Evolutionary conservation across 139 green algal species (phyloP).

Genomic region (Volvox africanus): DNA sequence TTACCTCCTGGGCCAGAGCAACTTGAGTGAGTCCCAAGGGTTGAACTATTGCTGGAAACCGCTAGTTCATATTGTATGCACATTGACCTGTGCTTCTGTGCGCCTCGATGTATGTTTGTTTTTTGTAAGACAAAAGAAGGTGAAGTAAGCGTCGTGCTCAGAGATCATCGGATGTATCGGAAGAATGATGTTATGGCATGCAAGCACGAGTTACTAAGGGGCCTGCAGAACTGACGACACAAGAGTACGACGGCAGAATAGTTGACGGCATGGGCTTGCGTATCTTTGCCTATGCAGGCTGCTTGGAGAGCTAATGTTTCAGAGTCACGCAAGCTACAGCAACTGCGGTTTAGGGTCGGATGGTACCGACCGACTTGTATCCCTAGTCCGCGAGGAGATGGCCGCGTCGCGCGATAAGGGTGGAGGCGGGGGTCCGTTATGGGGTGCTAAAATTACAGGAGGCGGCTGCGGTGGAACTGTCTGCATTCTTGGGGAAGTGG

Average conservation of each 20-base stretch:
- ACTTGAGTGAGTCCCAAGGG: not conserved
- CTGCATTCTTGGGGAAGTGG: conserved; percentile 74
- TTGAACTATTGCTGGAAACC: not conserved
- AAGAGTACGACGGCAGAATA: too few relatives aligned
- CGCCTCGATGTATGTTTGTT: too few relatives aligned
- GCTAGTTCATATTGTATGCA: not conserved
- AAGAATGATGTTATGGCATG: too few relatives aligned
- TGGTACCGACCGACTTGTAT: conserved; percentile 74
- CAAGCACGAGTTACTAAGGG: too few relatives aligned
- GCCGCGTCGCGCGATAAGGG: conserved; percentile 4
- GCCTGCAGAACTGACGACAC: too few relatives aligned
- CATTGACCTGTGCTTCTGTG: too few relatives aligned
- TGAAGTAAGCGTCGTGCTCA: too few relatives aligned
- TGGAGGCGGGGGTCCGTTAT: conserved; percentile 67
- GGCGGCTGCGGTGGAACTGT: conserved; percentile 92
- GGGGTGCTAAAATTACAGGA: conserved; percentile 95
- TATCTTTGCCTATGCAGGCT: conserved; percentile 38
- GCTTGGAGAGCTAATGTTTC: conserved; percentile 94
- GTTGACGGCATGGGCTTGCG: not conserved
- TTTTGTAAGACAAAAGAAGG: too few relatives aligned
- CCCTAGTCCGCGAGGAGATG: conserved; percentile 74
- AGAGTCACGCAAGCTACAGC: conserved; percentile 84
- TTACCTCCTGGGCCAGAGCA: conserved; percentile 11
- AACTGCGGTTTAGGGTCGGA: conserved; percentile 76
- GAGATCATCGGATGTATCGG: too few relatives aligned